Conservation (phyloP, 1,284 basidiomycete genomes). For the Moesziomyces sp. region DNA sequence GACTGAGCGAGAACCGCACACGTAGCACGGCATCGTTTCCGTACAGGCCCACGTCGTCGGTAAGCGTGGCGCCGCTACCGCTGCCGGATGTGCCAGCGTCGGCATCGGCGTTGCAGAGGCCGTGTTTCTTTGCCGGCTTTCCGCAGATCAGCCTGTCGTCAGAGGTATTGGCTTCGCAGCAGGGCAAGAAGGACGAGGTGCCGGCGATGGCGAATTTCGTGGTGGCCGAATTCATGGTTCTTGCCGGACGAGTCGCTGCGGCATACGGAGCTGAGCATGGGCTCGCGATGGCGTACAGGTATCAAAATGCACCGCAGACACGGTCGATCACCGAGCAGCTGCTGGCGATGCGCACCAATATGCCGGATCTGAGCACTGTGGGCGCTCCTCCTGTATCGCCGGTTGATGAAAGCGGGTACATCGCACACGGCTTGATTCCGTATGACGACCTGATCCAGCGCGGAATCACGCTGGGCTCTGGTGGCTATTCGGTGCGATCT, state of each 20-base stretch:
- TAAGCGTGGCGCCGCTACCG: conserved; percentile 31
- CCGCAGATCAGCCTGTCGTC: conserved; percentile 35
- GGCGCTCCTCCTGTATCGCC: conserved; percentile 22
- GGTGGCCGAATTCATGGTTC: conserved; percentile 74
- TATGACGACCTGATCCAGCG: conserved; percentile 26
- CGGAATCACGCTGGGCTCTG: conserved; percentile 16
- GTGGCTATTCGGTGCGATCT: conserved; percentile 66
- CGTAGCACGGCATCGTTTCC: conserved; percentile 8
- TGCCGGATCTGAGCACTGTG: conserved; percentile 34
- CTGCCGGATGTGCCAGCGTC: conserved; percentile 15
- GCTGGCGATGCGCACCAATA: conserved; percentile 55
- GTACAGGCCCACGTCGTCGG: not conserved
- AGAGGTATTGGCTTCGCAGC: not conserved
- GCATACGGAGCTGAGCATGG: conserved; percentile 75
- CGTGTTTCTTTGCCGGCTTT: conserved; percentile 52
- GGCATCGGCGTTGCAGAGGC: conserved; percentile 5
- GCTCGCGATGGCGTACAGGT: conserved; percentile 78
- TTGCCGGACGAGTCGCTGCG: conserved; percentile 82
- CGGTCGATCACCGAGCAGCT: conserved; percentile 56
- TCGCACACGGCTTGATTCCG: conserved; percentile 34
- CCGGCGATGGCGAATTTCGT: not conserved
- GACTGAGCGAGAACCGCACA: conserved; percentile 29
- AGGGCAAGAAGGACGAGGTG: not conserved
- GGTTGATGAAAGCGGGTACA: not conserved
- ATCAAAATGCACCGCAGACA: conserved; percentile 68